phyloP scores from a whole-genome alignment of 1,284 basidiomycete species.

The Cutaneotrichosporon cyanovorans region DNA sequence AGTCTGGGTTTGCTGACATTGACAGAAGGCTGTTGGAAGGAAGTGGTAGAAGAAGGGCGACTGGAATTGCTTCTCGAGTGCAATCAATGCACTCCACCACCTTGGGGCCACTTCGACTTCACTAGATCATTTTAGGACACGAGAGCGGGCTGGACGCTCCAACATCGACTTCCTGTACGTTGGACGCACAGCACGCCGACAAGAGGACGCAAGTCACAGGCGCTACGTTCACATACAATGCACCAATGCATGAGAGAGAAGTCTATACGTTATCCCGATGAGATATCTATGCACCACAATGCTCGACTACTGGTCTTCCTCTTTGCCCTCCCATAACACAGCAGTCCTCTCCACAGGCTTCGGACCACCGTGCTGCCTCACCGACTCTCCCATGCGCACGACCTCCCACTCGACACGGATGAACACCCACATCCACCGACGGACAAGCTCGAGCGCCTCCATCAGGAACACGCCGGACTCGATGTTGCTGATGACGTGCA shows the following conservation, averaged over 20 bases:
- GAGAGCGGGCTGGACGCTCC: no score
- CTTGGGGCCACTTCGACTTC: neutral
- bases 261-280: neutral
- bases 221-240: no score
- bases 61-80: neutral
- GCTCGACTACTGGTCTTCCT: slow-evolving; percentile 2
- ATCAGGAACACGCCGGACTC: slow-evolving; percentile 80
- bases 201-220: no score
- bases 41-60: slow-evolving; percentile 28
- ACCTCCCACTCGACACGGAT: slow-evolving; percentile 92
- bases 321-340: slow-evolving; percentile 17
- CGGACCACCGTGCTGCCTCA: slow-evolving; percentile 16
- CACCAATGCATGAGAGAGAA: slow-evolving; percentile 8
- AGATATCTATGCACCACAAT: neutral
- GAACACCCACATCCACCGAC: slow-evolving; percentile 96
- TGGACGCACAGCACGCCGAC: no score
- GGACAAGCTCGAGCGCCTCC: slow-evolving; percentile 79
- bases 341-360: slow-evolving; percentile 7
- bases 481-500: slow-evolving; percentile 74
- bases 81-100: neutral
- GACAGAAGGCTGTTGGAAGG: slow-evolving; percentile 36
- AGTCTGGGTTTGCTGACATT: neutral
- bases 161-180: no score
- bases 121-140: no score
- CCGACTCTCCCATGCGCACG: slow-evolving; percentile 52